Evolutionary conservation across 306 rosid genomes (phyloP).

Genomic region (Cyclanthera cordifolia): DNA sequence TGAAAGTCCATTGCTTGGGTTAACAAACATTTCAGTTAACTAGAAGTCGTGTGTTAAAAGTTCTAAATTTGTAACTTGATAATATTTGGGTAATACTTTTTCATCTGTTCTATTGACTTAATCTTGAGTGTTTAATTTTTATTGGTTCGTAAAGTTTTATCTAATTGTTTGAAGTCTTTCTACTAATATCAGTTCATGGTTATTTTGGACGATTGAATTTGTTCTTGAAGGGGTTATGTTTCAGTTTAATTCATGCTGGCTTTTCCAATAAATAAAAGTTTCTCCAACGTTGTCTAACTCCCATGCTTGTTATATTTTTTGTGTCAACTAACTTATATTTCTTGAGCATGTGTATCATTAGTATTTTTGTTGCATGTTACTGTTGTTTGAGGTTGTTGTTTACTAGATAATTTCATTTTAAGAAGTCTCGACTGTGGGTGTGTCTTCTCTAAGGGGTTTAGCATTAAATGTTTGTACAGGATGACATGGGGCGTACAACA

Average conservation of each 20-base stretch:
- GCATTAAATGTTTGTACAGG: slow-evolving; percentile 38
- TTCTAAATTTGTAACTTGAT: neutral
- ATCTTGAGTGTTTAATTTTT: neutral
- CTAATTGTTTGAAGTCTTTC: neutral
- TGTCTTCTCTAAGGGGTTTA: neutral
- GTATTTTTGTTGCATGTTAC: neutral
- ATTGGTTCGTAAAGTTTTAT: neutral
- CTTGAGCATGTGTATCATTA: neutral
- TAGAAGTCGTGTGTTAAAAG: neutral
- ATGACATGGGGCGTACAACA: slow-evolving; percentile 56
- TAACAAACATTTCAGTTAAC: neutral
- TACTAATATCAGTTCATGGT: too few relatives aligned
- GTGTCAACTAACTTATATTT: neutral
- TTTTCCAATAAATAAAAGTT: neutral
- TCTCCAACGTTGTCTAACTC: neutral
- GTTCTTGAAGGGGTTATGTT: neutral
- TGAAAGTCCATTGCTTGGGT: slow-evolving; percentile 1
- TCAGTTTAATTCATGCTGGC: neutral
- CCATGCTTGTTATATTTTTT: neutral
- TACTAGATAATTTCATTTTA: neutral
- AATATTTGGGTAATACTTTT: neutral
- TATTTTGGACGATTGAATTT: neutral
- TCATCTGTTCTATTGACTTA: neutral
- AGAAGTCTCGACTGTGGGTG: neutral
- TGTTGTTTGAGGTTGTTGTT: neutral